Conservation (phyloP, 495 filamentous ascomycete species). For the Daldinia concentrica region DNA sequence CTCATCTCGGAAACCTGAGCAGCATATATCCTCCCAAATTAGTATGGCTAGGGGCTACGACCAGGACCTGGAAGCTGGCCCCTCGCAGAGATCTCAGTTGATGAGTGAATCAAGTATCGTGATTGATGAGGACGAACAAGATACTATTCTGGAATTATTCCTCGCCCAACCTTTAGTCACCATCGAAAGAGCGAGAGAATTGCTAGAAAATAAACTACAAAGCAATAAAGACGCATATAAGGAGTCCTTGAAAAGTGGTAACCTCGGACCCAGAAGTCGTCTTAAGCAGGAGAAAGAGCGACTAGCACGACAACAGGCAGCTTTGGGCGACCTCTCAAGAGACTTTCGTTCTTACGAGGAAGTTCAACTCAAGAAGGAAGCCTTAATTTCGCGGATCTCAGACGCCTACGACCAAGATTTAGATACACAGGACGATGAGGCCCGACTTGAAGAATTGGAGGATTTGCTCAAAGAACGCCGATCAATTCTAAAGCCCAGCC, state of each 20-base stretch:
- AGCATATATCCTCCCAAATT: constrained; percentile 9
- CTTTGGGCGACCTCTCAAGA: constrained; percentile 42
- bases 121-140: constrained; percentile 41
- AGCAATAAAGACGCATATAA: constrained; percentile 50
- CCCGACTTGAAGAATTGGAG: constrained; percentile 48
- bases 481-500: constrained; percentile 37
- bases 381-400: constrained; percentile 48
- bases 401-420: constrained; percentile 51
- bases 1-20: constrained; percentile 37
- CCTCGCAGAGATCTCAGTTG: constrained; percentile 21
- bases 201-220: constrained; percentile 42
- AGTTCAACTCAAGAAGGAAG: constrained; percentile 46
- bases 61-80: constrained; percentile 3
- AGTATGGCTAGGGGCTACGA: constrained; percentile 14
- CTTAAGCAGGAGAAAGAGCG: constrained; percentile 50
- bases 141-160: constrained; percentile 47
- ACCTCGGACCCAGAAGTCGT: constrained; percentile 46
- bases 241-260: constrained; percentile 44
- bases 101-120: constrained; percentile 12
- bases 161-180: constrained; percentile 43
- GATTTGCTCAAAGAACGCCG: constrained; percentile 45
- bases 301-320: constrained; percentile 46
- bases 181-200: constrained; percentile 44
- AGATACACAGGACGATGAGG: constrained; percentile 53
- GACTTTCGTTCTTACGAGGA: constrained; percentile 46